Evolutionary conservation across 176 grass and related monocot genomes (phyloP).

Genomic region (Echinochloa phyllopogon): DNA sequence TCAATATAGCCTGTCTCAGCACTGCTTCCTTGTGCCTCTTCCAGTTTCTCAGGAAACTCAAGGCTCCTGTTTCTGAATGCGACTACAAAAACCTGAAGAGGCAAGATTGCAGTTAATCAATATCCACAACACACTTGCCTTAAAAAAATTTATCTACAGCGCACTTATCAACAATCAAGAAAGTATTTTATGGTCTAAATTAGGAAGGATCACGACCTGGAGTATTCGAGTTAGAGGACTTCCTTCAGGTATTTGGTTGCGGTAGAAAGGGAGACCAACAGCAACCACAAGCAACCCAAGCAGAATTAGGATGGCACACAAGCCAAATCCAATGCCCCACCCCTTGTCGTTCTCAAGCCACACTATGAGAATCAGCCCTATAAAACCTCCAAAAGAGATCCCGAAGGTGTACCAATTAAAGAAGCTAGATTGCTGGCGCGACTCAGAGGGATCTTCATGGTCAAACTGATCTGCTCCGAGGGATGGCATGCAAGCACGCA

Average conservation of each 20-base stretch:
- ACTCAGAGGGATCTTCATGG: conserved; percentile 48
- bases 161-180: not conserved
- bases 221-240: conserved; percentile 63
- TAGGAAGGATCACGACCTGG: conserved; percentile 50
- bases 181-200: not conserved
- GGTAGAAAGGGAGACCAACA: conserved; percentile 55
- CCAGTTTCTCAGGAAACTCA: conserved; percentile 48
- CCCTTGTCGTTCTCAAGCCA: conserved; percentile 65
- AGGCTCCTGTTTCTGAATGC: conserved; percentile 69
- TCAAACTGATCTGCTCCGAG: conserved; percentile 74
- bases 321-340: conserved; percentile 61
- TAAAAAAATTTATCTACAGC: not conserved
- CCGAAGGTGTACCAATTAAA: conserved; percentile 62
- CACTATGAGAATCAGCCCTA: conserved; percentile 62
- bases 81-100: conserved; percentile 63
- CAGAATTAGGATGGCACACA: conserved; percentile 49
- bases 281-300: conserved; percentile 53
- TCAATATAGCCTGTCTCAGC: conserved; percentile 14
- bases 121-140: conserved; percentile 5
- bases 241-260: conserved; percentile 55
- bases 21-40: conserved; percentile 35
- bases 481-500: conserved; percentile 60
- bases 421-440: conserved; percentile 58
- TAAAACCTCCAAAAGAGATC: conserved; percentile 56
- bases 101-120: conserved; percentile 4